Base-by-base conservation (phyloP, 1,139 yeast genomes). In the Geotrichum reessii region DNA sequence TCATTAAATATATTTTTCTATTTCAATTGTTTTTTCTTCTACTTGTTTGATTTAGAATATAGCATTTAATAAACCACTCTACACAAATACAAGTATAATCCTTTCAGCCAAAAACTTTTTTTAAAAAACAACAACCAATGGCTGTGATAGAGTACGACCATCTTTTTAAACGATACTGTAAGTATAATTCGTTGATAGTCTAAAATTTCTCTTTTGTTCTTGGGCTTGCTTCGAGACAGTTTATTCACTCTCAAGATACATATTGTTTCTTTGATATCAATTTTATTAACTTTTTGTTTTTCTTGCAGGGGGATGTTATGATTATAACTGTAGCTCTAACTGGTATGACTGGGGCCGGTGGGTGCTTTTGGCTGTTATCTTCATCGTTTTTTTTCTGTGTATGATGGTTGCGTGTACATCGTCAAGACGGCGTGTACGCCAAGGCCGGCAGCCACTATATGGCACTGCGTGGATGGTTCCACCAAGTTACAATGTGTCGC, bases 391-490 rank as follows among this genome's bases (percentile, higher is more conserved):
- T 7, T 44, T 81, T 0, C 78, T 83, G 42, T 80, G 84, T 1
- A 71, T 90, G 19, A 56, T 66, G 44, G 69, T 82, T 47, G 78
- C 84, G 44, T 67, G 74, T 52, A 52, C 67, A 40, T 61, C 64
- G 49, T 88, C 90, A 65, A 80, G 78, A 56, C 77, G 79, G 60
- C 78, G 97, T 68, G 76, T 81, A 1, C 76, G 71, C 42, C 72
- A 75, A 47, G 97, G 97, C 5, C 76, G 77, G 47, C 78, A 78
- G 33, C 97, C 97, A 0, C 77, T 90, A 3, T 79, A 84, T 61
- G 95, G 95, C 8, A 90, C 97, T 0, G 82, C 89, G 9, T 91
- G 97, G 95, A 81, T 91, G 79, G 86, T 95, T 0, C 97, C 97
- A 3, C 96, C 97, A 0, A 78, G 87, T n/a, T 90, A 91, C 69